Conservation (phyloP, 441 rosid species). For the Theobroma grandiflorum region DNA sequence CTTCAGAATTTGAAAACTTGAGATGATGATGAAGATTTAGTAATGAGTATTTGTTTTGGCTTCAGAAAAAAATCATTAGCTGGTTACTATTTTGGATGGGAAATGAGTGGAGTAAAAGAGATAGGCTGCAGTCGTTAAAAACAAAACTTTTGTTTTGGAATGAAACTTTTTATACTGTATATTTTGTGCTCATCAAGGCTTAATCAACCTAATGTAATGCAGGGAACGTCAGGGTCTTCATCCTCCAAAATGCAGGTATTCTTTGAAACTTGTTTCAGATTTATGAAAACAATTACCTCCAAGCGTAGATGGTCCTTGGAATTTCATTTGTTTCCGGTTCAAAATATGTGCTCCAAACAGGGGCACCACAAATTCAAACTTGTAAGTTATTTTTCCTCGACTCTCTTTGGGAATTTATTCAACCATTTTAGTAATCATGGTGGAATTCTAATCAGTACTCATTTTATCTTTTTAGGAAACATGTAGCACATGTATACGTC, state of each 20-base stretch:
- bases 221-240: constrained; percentile 13
- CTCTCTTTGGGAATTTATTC: background rate
- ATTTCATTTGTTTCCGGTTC: background rate
- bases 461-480: too few relatives aligned
- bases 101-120: background rate
- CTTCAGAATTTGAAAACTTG: background rate
- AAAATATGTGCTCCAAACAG: background rate
- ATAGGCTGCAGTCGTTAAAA: background rate
- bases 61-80: background rate
- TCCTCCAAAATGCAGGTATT: background rate
- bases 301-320: background rate
- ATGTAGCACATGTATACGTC: background rate
- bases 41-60: background rate
- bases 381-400: background rate
- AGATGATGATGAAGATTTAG: background rate
- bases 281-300: background rate
- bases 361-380: background rate
- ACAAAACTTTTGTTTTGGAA: background rate
- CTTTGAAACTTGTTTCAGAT: constrained; percentile 11
- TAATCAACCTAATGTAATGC: background rate
- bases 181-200: background rate
- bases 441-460: background rate
- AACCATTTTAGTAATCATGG: background rate
- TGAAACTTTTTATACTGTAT: background rate
- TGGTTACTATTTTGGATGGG: background rate